Base-by-base conservation (phyloP, 2,329 filamentous ascomycete genomes). In the Grosmannia huntii region DNA sequence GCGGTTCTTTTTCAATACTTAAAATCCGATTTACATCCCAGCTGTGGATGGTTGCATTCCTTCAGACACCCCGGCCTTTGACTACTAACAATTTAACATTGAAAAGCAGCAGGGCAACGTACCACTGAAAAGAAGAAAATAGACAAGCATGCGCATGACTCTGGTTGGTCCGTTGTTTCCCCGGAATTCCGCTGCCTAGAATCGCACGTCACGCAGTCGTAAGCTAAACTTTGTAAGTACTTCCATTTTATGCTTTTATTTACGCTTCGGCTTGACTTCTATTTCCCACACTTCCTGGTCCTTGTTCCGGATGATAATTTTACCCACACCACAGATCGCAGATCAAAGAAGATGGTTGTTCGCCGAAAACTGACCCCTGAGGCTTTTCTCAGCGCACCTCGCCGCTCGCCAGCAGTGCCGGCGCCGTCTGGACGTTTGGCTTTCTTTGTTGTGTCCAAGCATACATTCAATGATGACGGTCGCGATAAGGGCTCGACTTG, bases 341-440 rank as follows among this genome's bases (percentile, higher is more conserved):
- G 27, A 28, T 28, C 27, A 28, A 28, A 28, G 27, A 28, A 28
- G 27, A 63, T 65, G 60, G 59, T 64, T 53, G 53, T 66, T 27
- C 60, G 55, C 5, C 61, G 62, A 19, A 60, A 59, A 27, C 62
- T 66, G 23, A 67, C 62, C 0, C 64, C 66, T 19, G 64, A 66
- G 60, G 53, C 58, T 4, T 61, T 65, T 54, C 55, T 65, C 33
- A 56, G 55, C 28, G 59, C 62, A 3, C 65, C 65, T 7, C 63
- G 61, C 6, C 63, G 63, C 21, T 62, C 64, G 12, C 28, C 58
- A 10, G 71, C 70, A 5, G 65, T 72, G 6, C 72, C 73, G 4
- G 72, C 70, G 53, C 64, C 66, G 36, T 66, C 70, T 38, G 73
- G 73, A 44, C 69, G 67, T 1, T 63, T 69, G 44, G 70, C 68